Base-by-base conservation (phyloP, 1,139 yeast genomes). In the Suhomyces bolitotheri region DNA sequence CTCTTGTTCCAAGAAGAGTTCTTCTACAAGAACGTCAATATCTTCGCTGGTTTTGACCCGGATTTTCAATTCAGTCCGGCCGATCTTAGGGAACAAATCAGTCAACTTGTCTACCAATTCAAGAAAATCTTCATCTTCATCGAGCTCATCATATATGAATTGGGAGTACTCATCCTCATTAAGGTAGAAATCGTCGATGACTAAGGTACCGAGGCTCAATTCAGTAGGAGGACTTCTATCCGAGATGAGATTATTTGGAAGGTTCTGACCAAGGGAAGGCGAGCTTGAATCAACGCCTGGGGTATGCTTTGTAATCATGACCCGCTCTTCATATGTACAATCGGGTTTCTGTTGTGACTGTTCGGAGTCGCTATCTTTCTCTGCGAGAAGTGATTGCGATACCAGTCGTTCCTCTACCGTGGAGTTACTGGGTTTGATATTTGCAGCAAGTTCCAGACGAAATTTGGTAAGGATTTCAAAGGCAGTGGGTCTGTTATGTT, bases 61-160 rank as follows among this genome's bases (percentile, higher is more conserved):
- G 6, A 50, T 46, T 33, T 50, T 47, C 27, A 64, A 49, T 25
- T 62, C 66, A 14, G 58, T 49, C 16, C 61, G 51, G 8, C 58
- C 43, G 23, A 49, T 39, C 5, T 47, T 41, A 3, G 69, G 69
- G 31, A 64, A 64, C 27, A 62, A 39, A 24, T 60, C 64, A 13
- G 57, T 47, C 25, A 62, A 43, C 3, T 43, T 34, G 14, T 60
- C 64, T 8, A 58, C 53, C 38, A 43, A 30, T 1, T 37, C 44
- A 23, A 40, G 30, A 34, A 47, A 47, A 22, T 49, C 50, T 10
- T 34, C 41, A 22, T 49, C 53, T 22, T 45, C 44, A 28, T 49
- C 53, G 10, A 42, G 24, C 23, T 40, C 46, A 31, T 47, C 50
- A 29, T 40, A 42, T 4, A 38, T 43, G 24, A 37, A 45, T 27